These are phyloP conservation scores for Hyaloperonospora arabidopsidis DNA, from an alignment of 352 stramenopile species.

Conservation along the genomic window DNA sequence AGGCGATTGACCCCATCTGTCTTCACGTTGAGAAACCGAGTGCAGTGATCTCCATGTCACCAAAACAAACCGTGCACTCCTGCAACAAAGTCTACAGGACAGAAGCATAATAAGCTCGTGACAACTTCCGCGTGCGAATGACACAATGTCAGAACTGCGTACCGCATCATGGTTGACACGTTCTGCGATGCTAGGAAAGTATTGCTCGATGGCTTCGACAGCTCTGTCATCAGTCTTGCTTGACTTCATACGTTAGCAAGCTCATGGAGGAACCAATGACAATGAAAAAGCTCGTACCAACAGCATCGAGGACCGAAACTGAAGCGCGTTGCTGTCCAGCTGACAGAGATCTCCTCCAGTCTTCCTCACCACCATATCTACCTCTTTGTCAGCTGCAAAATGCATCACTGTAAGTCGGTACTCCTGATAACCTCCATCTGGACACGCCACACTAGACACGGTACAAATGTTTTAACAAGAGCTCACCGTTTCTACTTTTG, in stretches of 20 bases:
- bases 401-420: slow-evolving; percentile 53
- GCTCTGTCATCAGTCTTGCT: slow-evolving; percentile 49
- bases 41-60: slow-evolving; percentile 31
- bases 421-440: slow-evolving; percentile 59
- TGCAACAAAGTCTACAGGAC: slow-evolving; percentile 21
- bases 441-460: slow-evolving; percentile 39
- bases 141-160: slow-evolving; percentile 3
- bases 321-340: slow-evolving; percentile 37
- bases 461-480: background rate
- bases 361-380: slow-evolving; percentile 41
- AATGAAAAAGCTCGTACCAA: slow-evolving; percentile 16
- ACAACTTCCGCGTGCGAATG: background rate
- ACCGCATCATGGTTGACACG: slow-evolving; percentile 36
- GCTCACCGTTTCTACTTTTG: background rate
- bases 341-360: slow-evolving; percentile 54
- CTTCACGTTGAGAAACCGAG: slow-evolving; percentile 21
- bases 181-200: slow-evolving; percentile 56
- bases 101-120: background rate
- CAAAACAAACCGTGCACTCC: slow-evolving; percentile 45
- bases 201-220: slow-evolving; percentile 43
- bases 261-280: background rate
- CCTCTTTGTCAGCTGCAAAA: slow-evolving; percentile 38
- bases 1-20: background rate
- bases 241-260: background rate
- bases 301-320: slow-evolving; percentile 34